Base-by-base conservation (phyloP, 2,329 filamentous ascomycete genomes). In the Ampelomyces quisqualis region DNA sequence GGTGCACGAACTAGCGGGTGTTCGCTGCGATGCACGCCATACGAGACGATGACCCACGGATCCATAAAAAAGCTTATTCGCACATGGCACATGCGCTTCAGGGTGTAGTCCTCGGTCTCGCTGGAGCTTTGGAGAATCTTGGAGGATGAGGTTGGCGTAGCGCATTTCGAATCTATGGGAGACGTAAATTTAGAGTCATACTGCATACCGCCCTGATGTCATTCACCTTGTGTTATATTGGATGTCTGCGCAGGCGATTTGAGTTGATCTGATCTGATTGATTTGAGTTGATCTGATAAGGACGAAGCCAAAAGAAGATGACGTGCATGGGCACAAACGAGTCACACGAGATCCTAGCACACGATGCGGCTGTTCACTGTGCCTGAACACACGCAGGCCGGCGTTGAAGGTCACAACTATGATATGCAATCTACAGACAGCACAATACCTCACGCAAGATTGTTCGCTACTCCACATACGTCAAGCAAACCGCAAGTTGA, bases 221-320 rank as follows among this genome's bases (percentile, higher is more conserved):
- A n/a, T n/a, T n/a, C n/a, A n/a, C n/a, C n/a, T n/a, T n/a, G n/a
- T n/a, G n/a, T n/a, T n/a, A n/a, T n/a, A n/a, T n/a, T n/a, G n/a
- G n/a, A n/a, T n/a, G n/a, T n/a, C n/a, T n/a, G n/a, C n/a, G n/a
- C n/a, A n/a, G n/a, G n/a, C n/a, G n/a, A n/a, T n/a, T n/a, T n/a
- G n/a, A n/a, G n/a, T 28, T 21, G 41, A 57, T 57, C 48, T 52
- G 47, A 56, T 57, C 50, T 55, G 55, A 55, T 57, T 30, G n/a
- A 37, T 32, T 26, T 23, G 29, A 45, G 39, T 46, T 45, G 37
- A 44, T 30, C 36, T 33, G 15, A 53, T 23, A 23, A 23, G n/a
- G n/a, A n/a, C n/a, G n/a, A n/a, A n/a, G 21, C 21, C 21, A 6
- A 23, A 10, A 10, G 13, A 5, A 4, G 23, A 26, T 59, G 56